phyloP scores from a whole-genome alignment of 768 basidiomycete species.

The Lentinula edodes region DNA sequence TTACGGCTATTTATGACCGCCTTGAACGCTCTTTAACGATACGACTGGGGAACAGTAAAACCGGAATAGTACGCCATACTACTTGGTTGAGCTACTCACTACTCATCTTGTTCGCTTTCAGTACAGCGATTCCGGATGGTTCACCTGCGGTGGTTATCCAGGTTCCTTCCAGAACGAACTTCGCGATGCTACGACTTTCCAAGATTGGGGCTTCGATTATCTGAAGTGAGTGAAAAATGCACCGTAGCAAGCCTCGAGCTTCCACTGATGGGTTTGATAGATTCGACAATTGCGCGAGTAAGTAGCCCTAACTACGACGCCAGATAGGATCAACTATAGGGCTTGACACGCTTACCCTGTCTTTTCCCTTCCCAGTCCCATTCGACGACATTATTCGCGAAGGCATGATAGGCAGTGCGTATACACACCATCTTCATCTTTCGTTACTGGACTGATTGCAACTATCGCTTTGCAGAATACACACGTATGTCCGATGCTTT shows the following conservation, averaged over 20 bases:
- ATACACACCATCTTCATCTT: too few relatives aligned
- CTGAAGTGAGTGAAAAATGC: constrained; percentile 42
- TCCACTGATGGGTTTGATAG: neutral
- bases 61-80: constrained; percentile 32
- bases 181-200: constrained; percentile 51
- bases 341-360: too few relatives aligned
- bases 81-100: neutral
- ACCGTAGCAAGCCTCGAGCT: too few relatives aligned
- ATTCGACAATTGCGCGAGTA: constrained; percentile 54
- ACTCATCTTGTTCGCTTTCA: constrained; percentile 12
- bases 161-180: constrained; percentile 58
- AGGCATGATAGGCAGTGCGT: constrained; percentile 51
- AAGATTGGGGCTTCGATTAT: constrained; percentile 64
- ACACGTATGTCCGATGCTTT: constrained; percentile 61
- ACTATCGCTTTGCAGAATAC: constrained; percentile 32
- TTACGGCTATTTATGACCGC: neutral
- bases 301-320: constrained; percentile 6
- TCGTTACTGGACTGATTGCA: neutral
- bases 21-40: too few relatives aligned
- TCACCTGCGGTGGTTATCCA: constrained; percentile 62
- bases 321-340: too few relatives aligned
- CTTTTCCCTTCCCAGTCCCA: constrained; percentile 34
- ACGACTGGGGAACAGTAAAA: constrained; percentile 22
- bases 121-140: constrained; percentile 66
- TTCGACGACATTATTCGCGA: constrained; percentile 51